phyloP scores from a whole-genome alignment of 495 filamentous ascomycete species.

The Tuber indicum region DNA sequence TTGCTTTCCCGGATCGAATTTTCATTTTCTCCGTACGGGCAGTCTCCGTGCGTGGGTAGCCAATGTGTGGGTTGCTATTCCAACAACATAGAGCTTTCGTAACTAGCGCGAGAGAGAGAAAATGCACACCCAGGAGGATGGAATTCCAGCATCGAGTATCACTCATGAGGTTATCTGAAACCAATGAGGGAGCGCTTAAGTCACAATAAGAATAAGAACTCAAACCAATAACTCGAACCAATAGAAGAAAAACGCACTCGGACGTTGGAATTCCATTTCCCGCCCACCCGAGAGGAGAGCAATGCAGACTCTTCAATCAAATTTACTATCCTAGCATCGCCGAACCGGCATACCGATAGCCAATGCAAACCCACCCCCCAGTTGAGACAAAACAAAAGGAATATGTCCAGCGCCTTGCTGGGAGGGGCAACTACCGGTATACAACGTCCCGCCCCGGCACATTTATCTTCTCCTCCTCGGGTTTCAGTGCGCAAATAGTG shows the following conservation, averaged over 20 bases:
- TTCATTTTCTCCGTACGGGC: too few species aligned
- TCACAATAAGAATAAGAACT: background rate
- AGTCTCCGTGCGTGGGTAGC: background rate
- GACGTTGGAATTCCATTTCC: background rate
- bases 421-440: background rate
- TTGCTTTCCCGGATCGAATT: too few species aligned
- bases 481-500: background rate
- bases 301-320: too few species aligned
- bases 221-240: too few species aligned
- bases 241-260: background rate
- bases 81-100: background rate
- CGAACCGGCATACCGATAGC: too few species aligned
- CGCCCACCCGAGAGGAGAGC: background rate
- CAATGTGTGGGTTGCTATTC: background rate
- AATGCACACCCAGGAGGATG: background rate
- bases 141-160: background rate
- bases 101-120: background rate
- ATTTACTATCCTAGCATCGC: too few species aligned
- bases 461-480: background rate
- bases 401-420: background rate
- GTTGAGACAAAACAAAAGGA: background rate
- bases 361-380: background rate
- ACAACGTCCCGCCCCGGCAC: background rate
- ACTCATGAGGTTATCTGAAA: background rate
- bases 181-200: background rate